Evolutionary conservation across 1,284 basidiomycete genomes (phyloP).

Genomic region (Naganishia sp.): DNA sequence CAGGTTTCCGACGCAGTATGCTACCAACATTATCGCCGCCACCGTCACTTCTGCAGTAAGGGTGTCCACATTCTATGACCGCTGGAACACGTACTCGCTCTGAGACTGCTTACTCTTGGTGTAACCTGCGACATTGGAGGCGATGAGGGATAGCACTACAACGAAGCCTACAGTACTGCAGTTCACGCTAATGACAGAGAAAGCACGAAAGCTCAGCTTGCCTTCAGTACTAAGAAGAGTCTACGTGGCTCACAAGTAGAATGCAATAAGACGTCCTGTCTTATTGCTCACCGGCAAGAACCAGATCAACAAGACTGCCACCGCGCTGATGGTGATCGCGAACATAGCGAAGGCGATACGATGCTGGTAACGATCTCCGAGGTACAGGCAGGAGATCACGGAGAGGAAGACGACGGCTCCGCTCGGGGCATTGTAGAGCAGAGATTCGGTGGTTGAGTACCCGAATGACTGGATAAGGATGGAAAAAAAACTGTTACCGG

Average conservation of each 20-base stretch:
- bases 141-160: conserved; percentile 35
- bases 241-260: conserved; percentile 23
- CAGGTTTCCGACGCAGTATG: conserved; percentile 30
- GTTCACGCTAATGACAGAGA: conserved; percentile 16
- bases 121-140: conserved; percentile 32
- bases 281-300: conserved; percentile 26
- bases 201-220: conserved; percentile 22
- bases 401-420: conserved; percentile 32
- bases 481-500: conserved; percentile 35
- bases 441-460: conserved; percentile 22
- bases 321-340: conserved; percentile 28
- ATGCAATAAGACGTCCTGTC: conserved; percentile 22
- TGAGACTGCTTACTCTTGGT: conserved; percentile 22
- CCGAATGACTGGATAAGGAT: conserved; percentile 38
- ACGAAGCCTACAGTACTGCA: conserved; percentile 35
- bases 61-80: too few species aligned
- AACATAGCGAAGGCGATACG: conserved; percentile 31
- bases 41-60: conserved; percentile 22
- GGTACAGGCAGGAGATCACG: conserved; percentile 30
- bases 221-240: not conserved
- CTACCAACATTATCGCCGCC: conserved; percentile 24
- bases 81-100: not conserved
- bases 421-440: conserved; percentile 35
- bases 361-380: conserved; percentile 32
- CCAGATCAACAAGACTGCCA: conserved; percentile 37